Evolutionary conservation across 1,284 basidiomycete species (phyloP).

Genomic region (Leccinum solheimii): DNA sequence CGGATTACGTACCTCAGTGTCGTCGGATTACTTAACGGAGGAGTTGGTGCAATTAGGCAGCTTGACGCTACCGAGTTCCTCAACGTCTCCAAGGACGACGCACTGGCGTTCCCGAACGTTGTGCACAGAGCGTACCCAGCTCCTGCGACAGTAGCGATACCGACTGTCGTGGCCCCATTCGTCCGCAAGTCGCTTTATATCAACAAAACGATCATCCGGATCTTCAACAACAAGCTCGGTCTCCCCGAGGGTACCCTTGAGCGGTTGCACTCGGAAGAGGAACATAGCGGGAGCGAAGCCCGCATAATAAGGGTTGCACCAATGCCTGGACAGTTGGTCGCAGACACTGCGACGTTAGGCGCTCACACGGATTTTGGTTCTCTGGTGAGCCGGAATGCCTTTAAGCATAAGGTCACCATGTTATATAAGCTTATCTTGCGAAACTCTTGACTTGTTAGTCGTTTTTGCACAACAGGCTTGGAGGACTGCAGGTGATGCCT

Average conservation of each 20-base stretch:
- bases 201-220: slow-evolving; percentile 51
- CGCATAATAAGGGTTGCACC: slow-evolving; percentile 56
- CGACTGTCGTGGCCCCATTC: slow-evolving; percentile 52
- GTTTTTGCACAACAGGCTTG: slow-evolving; percentile 68
- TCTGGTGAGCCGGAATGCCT: slow-evolving; percentile 33
- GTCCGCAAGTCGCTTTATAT: slow-evolving; percentile 57
- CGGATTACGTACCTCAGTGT: no score
- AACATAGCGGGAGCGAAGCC: slow-evolving; percentile 59
- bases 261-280: slow-evolving; percentile 46
- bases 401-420: neutral
- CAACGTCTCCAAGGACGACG: slow-evolving; percentile 69
- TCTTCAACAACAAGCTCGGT: slow-evolving; percentile 59
- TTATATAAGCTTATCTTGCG: neutral
- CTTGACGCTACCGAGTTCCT: slow-evolving; percentile 63
- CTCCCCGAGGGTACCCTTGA: slow-evolving; percentile 52
- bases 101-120: slow-evolving; percentile 52
- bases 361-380: slow-evolving; percentile 62
- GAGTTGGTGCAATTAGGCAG: slow-evolving; percentile 9
- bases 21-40: neutral
- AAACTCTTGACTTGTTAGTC: slow-evolving; percentile 38
- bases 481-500: slow-evolving; percentile 69
- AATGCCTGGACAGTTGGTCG: slow-evolving; percentile 23
- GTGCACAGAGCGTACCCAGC: slow-evolving; percentile 56
- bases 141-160: slow-evolving; percentile 52
- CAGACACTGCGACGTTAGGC: slow-evolving; percentile 43